Evolutionary conservation across 768 basidiomycete species (phyloP), one percentile per base, ranked within the genome.

Genomic region (Pulveroboletus frians): DNA sequence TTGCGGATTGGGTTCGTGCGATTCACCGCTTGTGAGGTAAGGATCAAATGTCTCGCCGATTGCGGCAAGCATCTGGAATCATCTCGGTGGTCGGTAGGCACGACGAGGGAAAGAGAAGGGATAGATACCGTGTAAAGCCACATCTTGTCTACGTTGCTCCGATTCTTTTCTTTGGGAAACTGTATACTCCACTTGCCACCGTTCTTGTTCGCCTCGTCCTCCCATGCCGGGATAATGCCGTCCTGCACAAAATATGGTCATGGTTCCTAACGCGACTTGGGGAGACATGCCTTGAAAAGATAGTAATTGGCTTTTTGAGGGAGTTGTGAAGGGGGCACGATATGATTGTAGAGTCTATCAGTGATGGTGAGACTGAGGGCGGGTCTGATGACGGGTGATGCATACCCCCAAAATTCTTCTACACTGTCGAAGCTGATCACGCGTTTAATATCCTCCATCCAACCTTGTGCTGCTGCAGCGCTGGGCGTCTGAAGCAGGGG

Each of bases 121-220:
- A 5, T 34, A 68, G 70, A 36, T 66, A 96, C 95, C 43, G 96
- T 99, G 72, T 93, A 94, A 47, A 99, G 78, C 96, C 96, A 99
- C 88, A 94, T 92, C 67, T 84, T 86, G 68, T 99, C 95, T 43
- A 99, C 85, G 43, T 80, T 71, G 26, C 53, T 61, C 42, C 88
- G 78, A 66, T 90, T 95, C 75, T 97, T 98, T 61, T 97, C 95
- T 69, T 88, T 86, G 20, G 96, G 96, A 20, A 99, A 73, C 69
- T 99, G 96, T 53, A 98, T 92, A 63, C 88, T 88, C 96, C 96
- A 99, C 74, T 99, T 99, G 42, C 96, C 96, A 45, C 96, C 96
- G 56, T 88, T 76, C 69, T 93, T 93, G 73, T 99, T 99, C 17
- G 92, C 92, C 40, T 91, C 85, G 59, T 96, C 94, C 64, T 96